Evolutionary conservation across 2,329 filamentous ascomycete genomes (phyloP).

Genomic region (Aspergillus persii): DNA sequence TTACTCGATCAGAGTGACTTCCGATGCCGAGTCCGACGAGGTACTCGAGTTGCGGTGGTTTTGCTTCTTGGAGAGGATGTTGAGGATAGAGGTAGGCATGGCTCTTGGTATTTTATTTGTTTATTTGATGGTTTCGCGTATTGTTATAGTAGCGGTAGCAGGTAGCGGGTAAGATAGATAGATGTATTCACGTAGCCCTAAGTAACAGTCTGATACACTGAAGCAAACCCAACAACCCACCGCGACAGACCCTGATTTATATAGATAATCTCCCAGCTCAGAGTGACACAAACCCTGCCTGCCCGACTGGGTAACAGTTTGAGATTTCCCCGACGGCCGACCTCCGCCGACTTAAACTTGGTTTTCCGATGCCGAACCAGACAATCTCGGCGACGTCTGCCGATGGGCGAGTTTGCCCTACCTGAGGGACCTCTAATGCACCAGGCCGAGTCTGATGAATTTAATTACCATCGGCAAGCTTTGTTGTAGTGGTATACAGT

Average conservation of each 20-base stretch:
- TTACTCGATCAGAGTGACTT: conserved; percentile 9
- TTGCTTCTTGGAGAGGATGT: not conserved
- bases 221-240: too few relatives aligned
- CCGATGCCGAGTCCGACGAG: not conserved
- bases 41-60: not conserved
- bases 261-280: not conserved
- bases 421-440: too few relatives aligned
- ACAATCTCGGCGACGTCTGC: too few relatives aligned
- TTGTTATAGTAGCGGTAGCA: not conserved
- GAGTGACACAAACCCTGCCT: not conserved
- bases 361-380: too few relatives aligned
- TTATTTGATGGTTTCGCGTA: not conserved
- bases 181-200: too few relatives aligned
- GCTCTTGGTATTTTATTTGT: not conserved
- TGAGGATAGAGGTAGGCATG: conserved; percentile 1
- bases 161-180: too few relatives aligned
- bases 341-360: not conserved
- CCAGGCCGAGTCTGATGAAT: too few relatives aligned
- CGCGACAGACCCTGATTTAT: not conserved
- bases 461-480: too few relatives aligned
- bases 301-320: not conserved
- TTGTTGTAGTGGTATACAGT: too few relatives aligned
- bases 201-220: too few relatives aligned
- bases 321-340: not conserved
- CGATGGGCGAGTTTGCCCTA: too few relatives aligned